Percentiles rank a stretch among this genome's conserved stretches.
phyloP scores from a whole-genome alignment of 306 rosid species.

The Hippophae rhamnoides region DNA sequence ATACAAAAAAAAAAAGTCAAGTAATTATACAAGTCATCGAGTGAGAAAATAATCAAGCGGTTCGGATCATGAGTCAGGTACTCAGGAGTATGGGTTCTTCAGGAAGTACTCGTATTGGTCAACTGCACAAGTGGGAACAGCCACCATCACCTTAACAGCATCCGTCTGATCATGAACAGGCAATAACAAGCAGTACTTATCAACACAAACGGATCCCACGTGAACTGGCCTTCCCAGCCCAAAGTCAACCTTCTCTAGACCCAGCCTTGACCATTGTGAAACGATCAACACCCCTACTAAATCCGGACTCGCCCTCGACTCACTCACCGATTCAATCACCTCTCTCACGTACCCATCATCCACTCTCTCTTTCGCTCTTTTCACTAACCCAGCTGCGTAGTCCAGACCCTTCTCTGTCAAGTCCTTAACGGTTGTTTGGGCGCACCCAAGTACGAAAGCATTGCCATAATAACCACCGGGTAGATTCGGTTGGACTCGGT shows the following conservation, averaged over 20 bases:
- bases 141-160: slow-evolving; percentile 67
- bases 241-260: slow-evolving; percentile 61
- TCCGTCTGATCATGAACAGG: slow-evolving; percentile 50
- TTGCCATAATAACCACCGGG: slow-evolving; percentile 83
- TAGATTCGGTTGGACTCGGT: slow-evolving; percentile 53
- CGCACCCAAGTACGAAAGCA: slow-evolving; percentile 75
- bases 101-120: slow-evolving; percentile 44
- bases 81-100: slow-evolving; percentile 17
- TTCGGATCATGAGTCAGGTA: slow-evolving; percentile 1
- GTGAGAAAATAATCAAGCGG: neutral
- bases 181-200: slow-evolving; percentile 66
- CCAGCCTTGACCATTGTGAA: slow-evolving; percentile 93
- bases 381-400: slow-evolving; percentile 41
- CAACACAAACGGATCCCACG: slow-evolving; percentile 64
- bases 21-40: slow-evolving; percentile 6
- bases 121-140: slow-evolving; percentile 59
- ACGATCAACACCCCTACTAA: slow-evolving; percentile 66
- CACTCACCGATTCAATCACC: slow-evolving; percentile 49
- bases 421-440: slow-evolving; percentile 44
- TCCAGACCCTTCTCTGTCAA: slow-evolving; percentile 41
- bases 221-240: slow-evolving; percentile 56
- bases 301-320: slow-evolving; percentile 58
- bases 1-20: slow-evolving; percentile 1
- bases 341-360: slow-evolving; percentile 53
- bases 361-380: slow-evolving; percentile 60